Conservation (phyloP, 164 flowering plant genomes). For the Platanus orientalis region DNA sequence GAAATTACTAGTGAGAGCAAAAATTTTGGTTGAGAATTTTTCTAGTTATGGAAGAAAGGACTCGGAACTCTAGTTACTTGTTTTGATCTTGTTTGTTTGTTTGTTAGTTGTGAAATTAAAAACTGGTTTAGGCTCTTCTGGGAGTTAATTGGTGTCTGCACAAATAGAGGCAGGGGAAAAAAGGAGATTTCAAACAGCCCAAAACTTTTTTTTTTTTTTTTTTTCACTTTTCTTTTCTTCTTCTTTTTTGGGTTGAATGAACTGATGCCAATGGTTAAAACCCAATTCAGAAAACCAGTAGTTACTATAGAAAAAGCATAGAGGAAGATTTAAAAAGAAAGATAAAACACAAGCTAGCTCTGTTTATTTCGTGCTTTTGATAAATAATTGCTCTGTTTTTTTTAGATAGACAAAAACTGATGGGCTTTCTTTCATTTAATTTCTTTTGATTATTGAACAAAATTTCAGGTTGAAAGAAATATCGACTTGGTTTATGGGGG, state of each 20-base stretch:
- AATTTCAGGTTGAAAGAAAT: slow-evolving; percentile 44
- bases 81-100: background rate
- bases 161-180: too few relatives aligned
- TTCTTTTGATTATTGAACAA: slow-evolving; percentile 16
- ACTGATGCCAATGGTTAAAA: too few relatives aligned
- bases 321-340: too few relatives aligned
- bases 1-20: background rate
- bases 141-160: too few relatives aligned
- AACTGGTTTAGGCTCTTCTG: too few relatives aligned
- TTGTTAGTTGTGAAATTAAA: too few relatives aligned
- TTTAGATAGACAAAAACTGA: background rate
- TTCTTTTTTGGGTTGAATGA: too few relatives aligned
- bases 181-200: too few relatives aligned
- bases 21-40: background rate
- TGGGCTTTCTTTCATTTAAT: background rate
- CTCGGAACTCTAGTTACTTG: background rate
- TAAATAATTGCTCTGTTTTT: background rate
- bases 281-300: too few relatives aligned
- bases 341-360: too few relatives aligned
- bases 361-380: background rate
- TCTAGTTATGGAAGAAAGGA: background rate
- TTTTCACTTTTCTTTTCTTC: background rate
- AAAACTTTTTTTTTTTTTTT: too few relatives aligned
- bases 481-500: slow-evolving; percentile 83
- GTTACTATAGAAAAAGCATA: too few relatives aligned